Conservation (phyloP, 257 asterid species). For the Penstemon newberryi region DNA sequence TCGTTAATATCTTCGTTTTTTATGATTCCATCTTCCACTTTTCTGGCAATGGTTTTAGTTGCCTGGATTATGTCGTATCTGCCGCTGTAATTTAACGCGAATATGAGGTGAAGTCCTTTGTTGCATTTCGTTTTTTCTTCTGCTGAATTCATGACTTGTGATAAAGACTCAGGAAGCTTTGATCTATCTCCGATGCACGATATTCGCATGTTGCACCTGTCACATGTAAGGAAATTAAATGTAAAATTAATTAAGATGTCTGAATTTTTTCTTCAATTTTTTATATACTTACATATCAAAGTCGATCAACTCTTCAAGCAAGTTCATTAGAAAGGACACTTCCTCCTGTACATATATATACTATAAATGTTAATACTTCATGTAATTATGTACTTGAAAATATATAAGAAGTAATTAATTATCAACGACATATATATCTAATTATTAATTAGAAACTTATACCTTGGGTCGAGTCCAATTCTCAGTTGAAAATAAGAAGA, state of each 20-base stretch:
- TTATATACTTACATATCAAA: constrained; percentile 6
- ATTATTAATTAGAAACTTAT: background rate
- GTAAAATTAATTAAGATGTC: too few relatives aligned
- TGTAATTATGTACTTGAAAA: too few relatives aligned
- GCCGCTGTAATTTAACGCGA: constrained; percentile 35
- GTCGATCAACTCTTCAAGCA: constrained; percentile 16
- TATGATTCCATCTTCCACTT: constrained; percentile 18
- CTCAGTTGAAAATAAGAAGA: constrained; percentile 22
- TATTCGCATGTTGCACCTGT: constrained; percentile 13
- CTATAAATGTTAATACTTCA: too few relatives aligned
- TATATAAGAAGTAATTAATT: too few relatives aligned
- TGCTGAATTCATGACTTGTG: background rate
- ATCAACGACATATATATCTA: background rate
- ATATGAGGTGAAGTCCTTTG: constrained; percentile 18
- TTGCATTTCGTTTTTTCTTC: constrained; percentile 21
- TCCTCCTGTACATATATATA: constrained; percentile 19
- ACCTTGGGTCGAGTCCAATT: constrained; percentile 25
- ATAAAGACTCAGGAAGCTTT: background rate
- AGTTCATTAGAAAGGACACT: constrained; percentile 14
- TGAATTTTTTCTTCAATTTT: too few relatives aligned
- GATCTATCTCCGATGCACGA: constrained; percentile 25
- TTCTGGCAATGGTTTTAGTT: constrained; percentile 23
- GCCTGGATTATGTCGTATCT: constrained; percentile 30
- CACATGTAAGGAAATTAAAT: background rate
- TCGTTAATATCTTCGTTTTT: constrained; percentile 11